phyloP scores from a whole-genome alignment of 257 asterid species.

The Euphrasia confusa region DNA sequence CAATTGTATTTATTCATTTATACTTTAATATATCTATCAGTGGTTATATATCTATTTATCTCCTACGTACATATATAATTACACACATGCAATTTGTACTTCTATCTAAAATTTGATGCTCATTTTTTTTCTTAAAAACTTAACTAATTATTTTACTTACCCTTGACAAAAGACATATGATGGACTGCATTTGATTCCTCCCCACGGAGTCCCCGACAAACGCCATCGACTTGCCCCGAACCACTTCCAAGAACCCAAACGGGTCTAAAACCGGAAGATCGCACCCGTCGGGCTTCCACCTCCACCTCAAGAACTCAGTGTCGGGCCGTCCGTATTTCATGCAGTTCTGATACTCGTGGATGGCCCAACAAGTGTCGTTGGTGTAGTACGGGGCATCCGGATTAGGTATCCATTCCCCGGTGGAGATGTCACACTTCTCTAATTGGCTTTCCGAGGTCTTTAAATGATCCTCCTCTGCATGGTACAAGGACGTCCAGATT shows the following conservation, averaged over 20 bases:
- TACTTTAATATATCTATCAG: too few relatives aligned
- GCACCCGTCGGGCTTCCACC: slow-evolving; percentile 48
- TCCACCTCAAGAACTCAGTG: slow-evolving; percentile 33
- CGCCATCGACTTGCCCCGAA: slow-evolving; percentile 55
- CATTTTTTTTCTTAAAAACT: too few relatives aligned
- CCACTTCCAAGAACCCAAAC: slow-evolving; percentile 46
- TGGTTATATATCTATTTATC: too few relatives aligned
- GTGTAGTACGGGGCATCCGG: slow-evolving; percentile 59
- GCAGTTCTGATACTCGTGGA: slow-evolving; percentile 51
- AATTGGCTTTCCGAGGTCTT: neutral
- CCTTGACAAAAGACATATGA: slow-evolving; percentile 64
- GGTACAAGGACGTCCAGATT: neutral
- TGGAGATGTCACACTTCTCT: slow-evolving; percentile 37
- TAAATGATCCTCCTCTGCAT: neutral
- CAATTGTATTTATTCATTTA: too few relatives aligned
- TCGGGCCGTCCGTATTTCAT: slow-evolving; percentile 45
- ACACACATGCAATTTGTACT: too few relatives aligned
- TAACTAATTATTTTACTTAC: too few relatives aligned
- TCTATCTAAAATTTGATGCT: too few relatives aligned
- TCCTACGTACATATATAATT: too few relatives aligned
- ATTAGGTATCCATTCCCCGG: slow-evolving; percentile 60
- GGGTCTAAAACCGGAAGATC: slow-evolving; percentile 52
- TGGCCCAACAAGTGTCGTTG: slow-evolving; percentile 40
- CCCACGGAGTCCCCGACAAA: slow-evolving; percentile 76
- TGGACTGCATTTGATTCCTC: slow-evolving; percentile 72